A percentile compares a stretch with the other conserved stretches of the same genome.
phyloP scores from a whole-genome alignment of 1,284 basidiomycete species.

The Peniophora sp. region DNA sequence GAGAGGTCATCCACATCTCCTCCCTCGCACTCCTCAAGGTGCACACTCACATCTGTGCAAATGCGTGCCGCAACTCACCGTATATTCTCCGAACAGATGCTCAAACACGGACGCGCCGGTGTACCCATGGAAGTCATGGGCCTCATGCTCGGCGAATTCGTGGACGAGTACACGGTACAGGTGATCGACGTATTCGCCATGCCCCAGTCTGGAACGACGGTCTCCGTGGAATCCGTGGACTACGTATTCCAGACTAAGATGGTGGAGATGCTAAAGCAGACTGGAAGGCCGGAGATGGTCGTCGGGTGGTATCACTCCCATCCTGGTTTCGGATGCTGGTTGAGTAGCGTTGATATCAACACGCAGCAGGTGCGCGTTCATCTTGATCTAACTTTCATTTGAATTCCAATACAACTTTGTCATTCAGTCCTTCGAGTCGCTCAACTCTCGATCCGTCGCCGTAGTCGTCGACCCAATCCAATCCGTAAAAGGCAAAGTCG shows the following conservation, averaged over 20 bases:
- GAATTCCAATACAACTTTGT: no score
- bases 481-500: conserved; percentile 97
- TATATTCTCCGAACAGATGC: conserved; percentile 60
- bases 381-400: conserved; percentile 6
- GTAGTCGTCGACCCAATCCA: conserved; percentile 99
- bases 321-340: conserved; percentile 99
- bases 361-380: conserved; percentile 79
- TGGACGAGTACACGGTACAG: conserved; percentile 97
- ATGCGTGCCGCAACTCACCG: neutral
- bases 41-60: conserved; percentile 9
- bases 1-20: conserved; percentile 95
- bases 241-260: conserved; percentile 99
- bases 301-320: conserved; percentile 99
- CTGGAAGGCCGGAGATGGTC: conserved; percentile 97
- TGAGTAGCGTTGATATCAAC: conserved; percentile 98
- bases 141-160: conserved; percentile 97
- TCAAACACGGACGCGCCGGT: conserved; percentile 98
- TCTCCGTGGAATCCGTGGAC: conserved; percentile 98
- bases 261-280: conserved; percentile 99
- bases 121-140: conserved; percentile 99
- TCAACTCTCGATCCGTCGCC: conserved; percentile 92
- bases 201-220: conserved; percentile 98
- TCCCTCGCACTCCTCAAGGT: conserved; percentile 91
- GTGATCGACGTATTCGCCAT: conserved; percentile 99
- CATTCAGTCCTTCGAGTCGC: conserved; percentile 97